phyloP scores from a whole-genome alignment of 306 rosid genomes.

The Dalbergia oliveri region DNA sequence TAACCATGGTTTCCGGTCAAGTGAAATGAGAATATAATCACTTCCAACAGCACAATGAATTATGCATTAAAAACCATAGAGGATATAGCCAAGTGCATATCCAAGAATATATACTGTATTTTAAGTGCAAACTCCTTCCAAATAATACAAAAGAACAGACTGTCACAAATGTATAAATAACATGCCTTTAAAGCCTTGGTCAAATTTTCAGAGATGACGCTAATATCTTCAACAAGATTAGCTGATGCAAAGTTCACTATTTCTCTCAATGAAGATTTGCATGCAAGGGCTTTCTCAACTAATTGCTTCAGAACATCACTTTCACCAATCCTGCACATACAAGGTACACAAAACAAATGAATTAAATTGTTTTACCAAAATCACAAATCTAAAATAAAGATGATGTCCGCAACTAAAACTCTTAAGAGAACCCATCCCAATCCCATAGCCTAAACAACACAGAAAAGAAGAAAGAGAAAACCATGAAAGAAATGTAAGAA shows the following conservation, averaged over 20 bases:
- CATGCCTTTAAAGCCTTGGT: conserved; percentile 75
- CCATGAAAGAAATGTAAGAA: neutral
- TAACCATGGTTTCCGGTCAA: conserved; percentile 10
- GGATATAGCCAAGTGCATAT: conserved; percentile 21
- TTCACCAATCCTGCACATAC: conserved; percentile 78
- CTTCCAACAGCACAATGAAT: conserved; percentile 16
- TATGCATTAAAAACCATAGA: conserved; percentile 1
- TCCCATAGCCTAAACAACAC: neutral
- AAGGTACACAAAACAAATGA: conserved; percentile 26
- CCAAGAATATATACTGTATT: conserved; percentile 33
- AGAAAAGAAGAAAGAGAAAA: conserved; percentile 17
- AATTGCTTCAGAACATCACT: conserved; percentile 63
- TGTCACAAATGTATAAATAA: conserved; percentile 16
- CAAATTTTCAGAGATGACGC: conserved; percentile 57
- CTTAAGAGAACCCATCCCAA: neutral
- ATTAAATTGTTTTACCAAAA: neutral
- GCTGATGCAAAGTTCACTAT: conserved; percentile 57
- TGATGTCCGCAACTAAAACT: neutral
- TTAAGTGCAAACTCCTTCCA: conserved; percentile 13
- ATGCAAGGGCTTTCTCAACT: conserved; percentile 70
- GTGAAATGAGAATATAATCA: conserved; percentile 37
- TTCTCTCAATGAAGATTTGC: conserved; percentile 68
- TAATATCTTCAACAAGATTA: conserved; percentile 60
- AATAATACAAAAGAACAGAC: conserved; percentile 12
- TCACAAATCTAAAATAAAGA: conserved; percentile 20